Base-by-base conservation (phyloP, 164 flowering plant genomes). In the Nelumbo lutea region DNA sequence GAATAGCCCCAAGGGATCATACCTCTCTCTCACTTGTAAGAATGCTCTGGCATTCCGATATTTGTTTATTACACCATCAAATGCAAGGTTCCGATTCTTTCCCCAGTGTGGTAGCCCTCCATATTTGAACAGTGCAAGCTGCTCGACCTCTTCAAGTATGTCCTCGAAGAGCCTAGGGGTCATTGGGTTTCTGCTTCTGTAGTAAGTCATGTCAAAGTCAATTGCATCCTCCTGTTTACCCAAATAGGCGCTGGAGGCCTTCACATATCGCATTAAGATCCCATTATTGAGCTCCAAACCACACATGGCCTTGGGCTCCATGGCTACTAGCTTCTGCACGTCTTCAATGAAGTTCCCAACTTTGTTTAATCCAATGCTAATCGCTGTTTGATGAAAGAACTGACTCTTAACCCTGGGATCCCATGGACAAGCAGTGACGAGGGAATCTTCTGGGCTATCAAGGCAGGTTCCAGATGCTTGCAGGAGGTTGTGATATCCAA, bases 71-170 rank as follows among this genome's bases (percentile, higher is more conserved):
- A 65, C 92, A 6, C 88, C 87, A 9, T 70, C 68, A 61, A 89
- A 91, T 0, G 80, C 97, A 39, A 91, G 3, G 70, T 91, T 85
- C 48, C 93, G 71, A 61, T 91, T 91, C 80, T 91, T 91, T 0
- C 89, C 97, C 97, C 94, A 91, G 15, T 89, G 97, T 2, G 92
- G 97, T 51, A 80, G 57, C 1, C 77, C 97, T 2, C 82, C 84
- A 42, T 88, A 90, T 72, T 87, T 86, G 79, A 85, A 85, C 44
- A 90, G 13, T 6, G 79, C 97, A 43, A 89, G 62, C 61, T 89
- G 97, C 73, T 91, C 97, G 0, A 91, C 76, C 50, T 91, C 97
- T 72, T 91, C 97, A 0, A 85, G 55, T 6, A 88, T 55, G 69
- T 87, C 90, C 64, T 88, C 80, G 55, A 73, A 73, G 4, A 89